A percentile compares a stretch with the other conserved stretches of the same genome.
These are phyloP conservation scores for Knoxdaviesia capensis DNA, from an alignment of 2,329 filamentous ascomycete genomes.

Conservation along the genomic window DNA sequence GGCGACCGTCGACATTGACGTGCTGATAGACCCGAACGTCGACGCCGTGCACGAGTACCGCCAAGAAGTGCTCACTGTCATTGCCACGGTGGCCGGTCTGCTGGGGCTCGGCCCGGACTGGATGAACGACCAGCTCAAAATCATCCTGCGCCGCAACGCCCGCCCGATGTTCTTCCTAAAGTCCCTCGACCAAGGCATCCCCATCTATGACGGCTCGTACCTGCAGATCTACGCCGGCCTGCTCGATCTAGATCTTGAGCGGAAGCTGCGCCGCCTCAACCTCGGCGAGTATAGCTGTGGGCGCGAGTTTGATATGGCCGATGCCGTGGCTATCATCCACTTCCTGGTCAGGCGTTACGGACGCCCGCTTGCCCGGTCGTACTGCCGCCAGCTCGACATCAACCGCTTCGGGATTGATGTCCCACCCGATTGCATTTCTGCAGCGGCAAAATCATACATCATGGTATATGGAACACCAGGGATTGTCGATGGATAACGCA, in stretches of 20 bases:
- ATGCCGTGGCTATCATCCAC: slow-evolving; percentile 4
- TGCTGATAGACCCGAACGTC: slow-evolving; percentile 10
- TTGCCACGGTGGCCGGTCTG: slow-evolving; percentile 4
- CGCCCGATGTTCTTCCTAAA: slow-evolving; percentile 8
- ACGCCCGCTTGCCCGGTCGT: too few species aligned
- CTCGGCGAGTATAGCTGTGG: slow-evolving; percentile 1
- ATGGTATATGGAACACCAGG: too few species aligned
- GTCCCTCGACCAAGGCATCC: slow-evolving; percentile 8
- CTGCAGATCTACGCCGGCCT: slow-evolving; percentile 8
- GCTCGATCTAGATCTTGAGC: slow-evolving; percentile 10
- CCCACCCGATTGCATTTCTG: too few species aligned
- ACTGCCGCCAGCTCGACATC: too few species aligned
- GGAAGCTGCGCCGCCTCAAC: slow-evolving; percentile 9
- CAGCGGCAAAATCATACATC: too few species aligned
- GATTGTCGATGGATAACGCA: too few species aligned
- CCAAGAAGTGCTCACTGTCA: slow-evolving; percentile 5
- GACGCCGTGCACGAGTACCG: slow-evolving; percentile 7
- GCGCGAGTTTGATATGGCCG: slow-evolving; percentile 2
- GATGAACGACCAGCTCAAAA: slow-evolving; percentile 9
- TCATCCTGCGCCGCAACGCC: slow-evolving; percentile 6
- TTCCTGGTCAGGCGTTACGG: background rate
- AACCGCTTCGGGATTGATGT: too few species aligned
- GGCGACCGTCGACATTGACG: slow-evolving; percentile 9
- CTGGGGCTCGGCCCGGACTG: slow-evolving; percentile 5
- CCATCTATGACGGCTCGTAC: slow-evolving; percentile 8